These are phyloP conservation scores for Claviceps sp. DNA, from an alignment of 2,329 filamentous ascomycete genomes.

Conservation along the genomic window DNA sequence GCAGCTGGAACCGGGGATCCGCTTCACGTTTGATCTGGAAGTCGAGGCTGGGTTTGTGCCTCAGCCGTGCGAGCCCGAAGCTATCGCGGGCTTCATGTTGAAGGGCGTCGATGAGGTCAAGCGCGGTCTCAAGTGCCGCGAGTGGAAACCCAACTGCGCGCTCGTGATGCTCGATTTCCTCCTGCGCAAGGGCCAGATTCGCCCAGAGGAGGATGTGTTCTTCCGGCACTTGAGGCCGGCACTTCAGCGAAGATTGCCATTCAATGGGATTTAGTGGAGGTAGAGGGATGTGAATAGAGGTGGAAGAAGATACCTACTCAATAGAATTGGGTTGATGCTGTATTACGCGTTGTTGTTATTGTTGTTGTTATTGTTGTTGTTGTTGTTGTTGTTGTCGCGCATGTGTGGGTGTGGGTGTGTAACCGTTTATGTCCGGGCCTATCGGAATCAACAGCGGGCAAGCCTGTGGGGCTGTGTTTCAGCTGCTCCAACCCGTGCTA, in stretches of 20 bases:
- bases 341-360: too few relatives aligned
- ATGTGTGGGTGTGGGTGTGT: too few relatives aligned
- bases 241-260: constrained; percentile 16
- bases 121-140: constrained; percentile 11
- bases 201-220: constrained; percentile 11
- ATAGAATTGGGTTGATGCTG: too few relatives aligned
- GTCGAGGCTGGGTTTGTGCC: constrained; percentile 13
- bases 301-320: neutral
- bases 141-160: constrained; percentile 27
- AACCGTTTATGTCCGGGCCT: neutral
- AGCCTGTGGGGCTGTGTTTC: neutral
- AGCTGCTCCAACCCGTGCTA: neutral
- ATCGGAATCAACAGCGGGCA: constrained; percentile 1
- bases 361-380: too few relatives aligned
- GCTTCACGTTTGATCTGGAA: constrained; percentile 23
- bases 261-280: constrained; percentile 5
- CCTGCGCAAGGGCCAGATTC: constrained; percentile 16
- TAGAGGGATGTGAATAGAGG: neutral
- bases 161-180: constrained; percentile 26
- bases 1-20: constrained; percentile 24
- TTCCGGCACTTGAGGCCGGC: constrained; percentile 11
- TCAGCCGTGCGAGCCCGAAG: constrained; percentile 13
- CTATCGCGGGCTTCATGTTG: constrained; percentile 16
- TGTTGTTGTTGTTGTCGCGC: too few relatives aligned
- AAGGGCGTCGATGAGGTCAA: constrained; percentile 18